Evolutionary conservation across 345 rosid species (phyloP).

Genomic region (Carallia brachiata): DNA sequence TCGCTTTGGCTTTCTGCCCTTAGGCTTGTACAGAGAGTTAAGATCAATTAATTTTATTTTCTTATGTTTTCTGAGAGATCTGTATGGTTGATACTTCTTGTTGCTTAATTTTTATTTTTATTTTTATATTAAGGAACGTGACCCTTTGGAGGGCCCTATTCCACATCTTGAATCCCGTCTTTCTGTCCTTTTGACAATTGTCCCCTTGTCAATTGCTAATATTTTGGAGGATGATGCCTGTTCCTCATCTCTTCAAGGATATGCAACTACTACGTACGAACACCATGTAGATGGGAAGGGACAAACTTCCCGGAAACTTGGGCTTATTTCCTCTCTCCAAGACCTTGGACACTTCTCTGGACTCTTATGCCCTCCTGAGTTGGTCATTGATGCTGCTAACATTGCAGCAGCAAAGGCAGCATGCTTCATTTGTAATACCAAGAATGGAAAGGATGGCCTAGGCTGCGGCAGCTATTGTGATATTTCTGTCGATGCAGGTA

Average conservation of each 20-base stretch:
- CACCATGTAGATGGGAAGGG: constrained; percentile 22
- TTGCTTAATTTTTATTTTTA: not conserved
- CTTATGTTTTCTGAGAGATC: not conserved
- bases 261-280: constrained; percentile 18
- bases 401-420: constrained; percentile 54
- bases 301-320: constrained; percentile 31
- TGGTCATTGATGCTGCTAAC: constrained; percentile 45
- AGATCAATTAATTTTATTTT: constrained; percentile 18
- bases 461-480: constrained; percentile 24
- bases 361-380: constrained; percentile 53
- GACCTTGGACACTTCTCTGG: constrained; percentile 53
- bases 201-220: constrained; percentile 54
- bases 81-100: too few species aligned
- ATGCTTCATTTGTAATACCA: constrained; percentile 34
- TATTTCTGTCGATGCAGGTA: constrained; percentile 37
- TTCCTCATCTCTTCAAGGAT: constrained; percentile 28
- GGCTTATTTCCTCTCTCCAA: constrained; percentile 50
- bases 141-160: constrained; percentile 65
- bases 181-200: constrained; percentile 54
- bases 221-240: constrained; percentile 36
- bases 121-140: constrained; percentile 44
- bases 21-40: constrained; percentile 71
- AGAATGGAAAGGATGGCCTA: constrained; percentile 25
- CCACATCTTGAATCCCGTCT: constrained; percentile 70
- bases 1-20: constrained; percentile 75